Evolutionary conservation across 2,329 filamentous ascomycete genomes (phyloP).

Genomic region (Neofusicoccum kwambonambiense): DNA sequence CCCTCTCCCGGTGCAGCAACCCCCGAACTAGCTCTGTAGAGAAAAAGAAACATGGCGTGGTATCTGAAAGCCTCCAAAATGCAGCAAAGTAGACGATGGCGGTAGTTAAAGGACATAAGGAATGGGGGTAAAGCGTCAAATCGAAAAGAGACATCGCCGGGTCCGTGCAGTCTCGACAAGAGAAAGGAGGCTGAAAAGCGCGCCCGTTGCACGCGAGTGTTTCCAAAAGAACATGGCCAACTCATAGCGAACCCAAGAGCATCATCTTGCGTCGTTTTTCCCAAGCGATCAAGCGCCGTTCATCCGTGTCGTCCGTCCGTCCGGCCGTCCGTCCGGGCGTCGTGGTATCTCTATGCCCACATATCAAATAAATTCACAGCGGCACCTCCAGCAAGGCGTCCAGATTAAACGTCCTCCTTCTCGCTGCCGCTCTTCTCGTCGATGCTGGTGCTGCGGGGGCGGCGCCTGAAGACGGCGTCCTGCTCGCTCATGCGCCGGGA

Average conservation of each 20-base stretch:
- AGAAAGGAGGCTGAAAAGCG: not conserved
- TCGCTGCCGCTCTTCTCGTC: slow-evolving; percentile 19
- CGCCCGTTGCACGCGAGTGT: not conserved
- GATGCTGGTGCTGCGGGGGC: slow-evolving; percentile 9
- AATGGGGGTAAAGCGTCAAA: not conserved
- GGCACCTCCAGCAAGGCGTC: not conserved
- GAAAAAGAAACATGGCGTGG: slow-evolving; percentile 13
- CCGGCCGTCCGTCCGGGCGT: not conserved
- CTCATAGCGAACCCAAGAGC: not conserved
- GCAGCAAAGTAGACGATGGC: not conserved
- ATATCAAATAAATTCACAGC: not conserved
- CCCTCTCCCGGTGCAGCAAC: not conserved
- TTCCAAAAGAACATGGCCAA: not conserved
- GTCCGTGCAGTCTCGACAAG: not conserved
- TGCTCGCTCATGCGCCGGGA: slow-evolving; percentile 83
- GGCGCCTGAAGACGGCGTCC: slow-evolving; percentile 72
- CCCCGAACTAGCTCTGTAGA: slow-evolving; percentile 3
- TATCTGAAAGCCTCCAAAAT: slow-evolving; percentile 12
- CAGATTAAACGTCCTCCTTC: slow-evolving; percentile 14
- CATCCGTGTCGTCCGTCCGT: slow-evolving; percentile 5
- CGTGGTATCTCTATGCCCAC: not conserved
- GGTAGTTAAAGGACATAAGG: not conserved
- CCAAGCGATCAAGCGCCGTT: not conserved
- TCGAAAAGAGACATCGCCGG: not conserved
- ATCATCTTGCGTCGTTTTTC: not conserved